Base-by-base conservation (phyloP, 768 basidiomycete genomes). In the Podaxis pistillaris region DNA sequence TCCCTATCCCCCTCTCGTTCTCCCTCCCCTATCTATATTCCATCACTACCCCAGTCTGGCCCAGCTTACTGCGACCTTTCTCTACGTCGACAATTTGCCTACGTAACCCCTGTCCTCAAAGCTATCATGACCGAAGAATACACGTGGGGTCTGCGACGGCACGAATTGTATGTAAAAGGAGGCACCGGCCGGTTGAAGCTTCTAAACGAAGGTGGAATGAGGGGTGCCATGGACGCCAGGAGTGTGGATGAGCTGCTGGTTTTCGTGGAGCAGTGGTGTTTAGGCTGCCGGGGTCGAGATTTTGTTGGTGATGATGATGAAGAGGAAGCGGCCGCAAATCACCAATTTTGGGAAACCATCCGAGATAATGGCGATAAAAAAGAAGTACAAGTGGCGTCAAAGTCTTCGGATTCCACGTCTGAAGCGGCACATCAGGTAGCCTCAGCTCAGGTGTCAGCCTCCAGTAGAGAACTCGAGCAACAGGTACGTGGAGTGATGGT, bases 41-140 rank as follows among this genome's bases (percentile, higher is more conserved):
- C 73, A n/a, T 90, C 90, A 65, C 69, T 65, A 44, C 71, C 77
- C 22, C 78, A 56, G 38, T 56, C 61, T 22, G 61, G 61, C 37
- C 55, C 47, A n/a, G 46, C 24, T 15, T 62, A 49, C 24, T 56
- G 37, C n/a, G 37, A 56, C 24, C 61, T 90, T 33, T 59, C 78
- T 5, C 78, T 90, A 6, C 76, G 76, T 19, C 73, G 82, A 41
- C 89, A 93, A 65, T 83, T 93, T 60, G 80, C 75, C 11, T 90
- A 90, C 67, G 78, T 83, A 28, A 90, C 87, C 64, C 85, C 85
- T 1, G 77, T 91, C 13, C 73, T 93, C 47, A 72, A 68, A 26
- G 86, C 85, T 1, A 81, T 91, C 36, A 70, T 93, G 37, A 80
- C 79, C 37, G 82, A 82, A 36, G 66, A 69, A 36, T 92, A 89